Base-by-base conservation (phyloP, 805 yeast genomes). In the Saccharomycopsis oosterbeekiorum region DNA sequence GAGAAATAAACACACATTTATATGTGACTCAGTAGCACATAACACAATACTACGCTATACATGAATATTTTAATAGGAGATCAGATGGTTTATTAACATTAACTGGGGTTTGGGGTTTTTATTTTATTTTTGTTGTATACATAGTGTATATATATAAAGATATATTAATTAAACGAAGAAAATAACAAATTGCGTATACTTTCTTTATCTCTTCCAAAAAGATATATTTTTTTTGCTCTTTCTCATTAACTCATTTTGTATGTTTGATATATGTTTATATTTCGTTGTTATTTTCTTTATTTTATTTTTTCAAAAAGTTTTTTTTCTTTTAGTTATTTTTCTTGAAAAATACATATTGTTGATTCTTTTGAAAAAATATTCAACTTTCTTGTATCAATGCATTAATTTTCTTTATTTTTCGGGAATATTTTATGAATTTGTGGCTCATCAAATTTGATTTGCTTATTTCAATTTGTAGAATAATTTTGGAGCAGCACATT, bases 401-500 rank as follows among this genome's bases (percentile, higher is more conserved):
- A 21, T 47, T 47, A 26, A 21, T 47, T 47, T 47, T 47, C 19
- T 47, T 47, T 47, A 5, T 47, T 47, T 43, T 43, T 26, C 21
- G 4, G 34, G 53, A 21, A 21, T 47, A 21, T 47, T 24, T 24
- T 10, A 11, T 21, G 29, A 47, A 6, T 47, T 8, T 21, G 21
- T 21, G 9, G 19, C 19, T 47, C 12, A 47, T 4, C 14, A 24
- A 47, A 47, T 47, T 24, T 26, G 19, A 4, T 4, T 47, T 15
- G 21, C 65, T 75, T 84, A 91, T 76, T 89, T 89, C 77, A 91
- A 84, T 78, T 86, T 88, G 80, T 83, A 78, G 80, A 92, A 89
- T 75, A 92, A 80, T 75, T 84, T 86, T 76, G 96, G 96, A 65
- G 96, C 90, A 73, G 86, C 90, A 79, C 96, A 84, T 74, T 89